Evolutionary conservation across 805 yeast genomes (phyloP).

Genomic region (Wickerhamomyces queroliae): DNA sequence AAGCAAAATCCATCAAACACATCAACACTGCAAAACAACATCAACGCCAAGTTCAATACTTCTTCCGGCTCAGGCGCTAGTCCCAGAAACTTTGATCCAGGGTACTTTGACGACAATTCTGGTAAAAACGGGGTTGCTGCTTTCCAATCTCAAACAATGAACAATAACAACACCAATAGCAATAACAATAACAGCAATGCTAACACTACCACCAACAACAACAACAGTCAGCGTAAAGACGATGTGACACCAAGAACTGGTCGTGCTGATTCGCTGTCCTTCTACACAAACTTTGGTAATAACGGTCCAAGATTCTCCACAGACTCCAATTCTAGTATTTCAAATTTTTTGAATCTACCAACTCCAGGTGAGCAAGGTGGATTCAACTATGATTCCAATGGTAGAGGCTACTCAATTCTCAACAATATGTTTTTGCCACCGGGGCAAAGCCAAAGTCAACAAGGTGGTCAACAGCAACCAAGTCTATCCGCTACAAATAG

Average conservation of each 20-base stretch:
- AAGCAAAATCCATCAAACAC: neutral
- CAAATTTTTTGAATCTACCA: slow-evolving; percentile 15
- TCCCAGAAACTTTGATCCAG: slow-evolving; percentile 12
- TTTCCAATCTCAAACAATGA: neutral
- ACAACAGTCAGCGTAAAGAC: neutral
- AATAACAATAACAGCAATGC: neutral
- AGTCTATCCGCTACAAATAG: slow-evolving; percentile 1
- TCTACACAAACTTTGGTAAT: slow-evolving; percentile 17
- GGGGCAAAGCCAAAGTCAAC: slow-evolving; percentile 5
- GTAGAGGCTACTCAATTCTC: slow-evolving; percentile 20
- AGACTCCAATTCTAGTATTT: slow-evolving; percentile 22
- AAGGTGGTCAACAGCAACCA: neutral
- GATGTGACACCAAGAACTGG: slow-evolving; percentile 8
- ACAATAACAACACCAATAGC: neutral
- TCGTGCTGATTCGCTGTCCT: slow-evolving; percentile 23
- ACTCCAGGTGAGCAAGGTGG: slow-evolving; percentile 8
- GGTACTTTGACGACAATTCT: slow-evolving; percentile 3
- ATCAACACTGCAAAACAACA: neutral
- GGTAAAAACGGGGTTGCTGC: neutral
- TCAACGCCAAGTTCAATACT: neutral
- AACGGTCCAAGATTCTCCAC: slow-evolving; percentile 22
- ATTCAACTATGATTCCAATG: slow-evolving; percentile 15
- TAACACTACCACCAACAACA: neutral
- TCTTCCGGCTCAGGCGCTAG: slow-evolving; percentile 6
- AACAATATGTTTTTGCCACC: slow-evolving; percentile 21